Evolutionary conservation across 768 basidiomycete species (phyloP).

Genomic region (Pulveroboletus sp.): DNA sequence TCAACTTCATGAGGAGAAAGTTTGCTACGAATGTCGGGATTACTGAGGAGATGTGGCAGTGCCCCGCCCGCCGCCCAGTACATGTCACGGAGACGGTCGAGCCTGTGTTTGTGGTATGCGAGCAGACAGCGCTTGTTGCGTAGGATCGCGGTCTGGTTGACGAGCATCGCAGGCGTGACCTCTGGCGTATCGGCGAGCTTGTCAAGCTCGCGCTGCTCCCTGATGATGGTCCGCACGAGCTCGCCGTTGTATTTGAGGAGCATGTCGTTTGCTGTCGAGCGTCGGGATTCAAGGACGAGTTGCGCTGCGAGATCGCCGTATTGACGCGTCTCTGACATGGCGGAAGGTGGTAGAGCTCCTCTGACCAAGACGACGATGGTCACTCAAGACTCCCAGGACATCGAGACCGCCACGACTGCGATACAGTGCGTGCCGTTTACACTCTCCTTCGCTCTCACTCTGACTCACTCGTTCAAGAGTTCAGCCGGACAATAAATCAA

Average conservation of each 20-base stretch:
- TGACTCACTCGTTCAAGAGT: constrained; percentile 33
- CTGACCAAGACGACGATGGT: constrained; percentile 21
- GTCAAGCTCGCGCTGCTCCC: constrained; percentile 90
- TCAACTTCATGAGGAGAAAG: constrained; percentile 80
- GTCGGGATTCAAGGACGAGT: constrained; percentile 80
- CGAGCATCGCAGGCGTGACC: constrained; percentile 55
- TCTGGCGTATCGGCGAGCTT: constrained; percentile 46
- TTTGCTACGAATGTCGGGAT: constrained; percentile 63
- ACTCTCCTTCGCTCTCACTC: not conserved
- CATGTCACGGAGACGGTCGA: constrained; percentile 77
- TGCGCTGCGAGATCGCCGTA: constrained; percentile 84
- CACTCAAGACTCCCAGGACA: constrained; percentile 41
- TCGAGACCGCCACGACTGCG: constrained; percentile 42
- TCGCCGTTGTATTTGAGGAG: constrained; percentile 90
- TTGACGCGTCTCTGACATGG: constrained; percentile 53
- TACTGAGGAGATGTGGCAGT: constrained; percentile 72
- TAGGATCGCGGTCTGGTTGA: constrained; percentile 84
- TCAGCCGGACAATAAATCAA: constrained; percentile 80
- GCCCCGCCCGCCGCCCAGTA: constrained; percentile 90
- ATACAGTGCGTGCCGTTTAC: constrained; percentile 29
- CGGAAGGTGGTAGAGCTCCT: constrained; percentile 1
- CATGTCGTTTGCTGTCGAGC: constrained; percentile 78
- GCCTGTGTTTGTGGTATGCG: constrained; percentile 85
- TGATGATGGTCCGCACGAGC: constrained; percentile 78
- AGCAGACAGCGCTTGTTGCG: constrained; percentile 96